Base-by-base conservation (phyloP, 352 stramenopile species). In the Thalassiosira mediterranea region DNA sequence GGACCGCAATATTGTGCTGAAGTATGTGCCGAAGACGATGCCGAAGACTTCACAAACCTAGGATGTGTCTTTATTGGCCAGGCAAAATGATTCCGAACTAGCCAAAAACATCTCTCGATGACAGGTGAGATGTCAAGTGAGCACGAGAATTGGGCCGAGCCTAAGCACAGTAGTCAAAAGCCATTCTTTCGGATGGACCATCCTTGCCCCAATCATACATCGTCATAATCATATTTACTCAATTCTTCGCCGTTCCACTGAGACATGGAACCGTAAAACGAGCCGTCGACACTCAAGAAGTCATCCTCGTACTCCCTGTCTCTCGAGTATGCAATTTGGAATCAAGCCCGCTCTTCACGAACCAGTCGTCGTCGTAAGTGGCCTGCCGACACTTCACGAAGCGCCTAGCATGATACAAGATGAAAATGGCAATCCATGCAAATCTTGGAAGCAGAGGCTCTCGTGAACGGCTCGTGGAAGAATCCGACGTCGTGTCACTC, bases 241-340 rank as follows among this genome's bases (percentile, higher is more conserved):
- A 48, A 40, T 15, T 71, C 47, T 31, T 53, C 15, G 8, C 46
- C 31, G 28, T 44, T 68, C 38, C 32, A 71, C 37, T 59, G 15
- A 1, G 59, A 69, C 13, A 61, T 62, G 19, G 61, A 51, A 7
- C 61, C 61, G 25, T 71, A 69, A 32, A 67, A 58, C 4, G 47
- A 71, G 25, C 28, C 17, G 31, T 71, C 61, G 48, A 61, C 48
- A 21, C 61, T 71, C 4, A 51, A 53, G 26, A 57, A 56, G 21
- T 71, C 61, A n/a, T 71, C 61, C 25, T 62, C 54, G 59, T 76
- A 76, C 34, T 76, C 38, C 21, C 44, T 17, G 8, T 19, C 44
- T 2, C 40, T 13, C 8, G n/a, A 37, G 42, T 76, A 76, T 76
- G 32, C 56, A 68, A 40, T 13, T 15, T 26, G n/a, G 46, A 11